A percentile compares a stretch with the other conserved stretches of the same genome.
Conservation (phyloP, 768 basidiomycete genomes). For the Tricholoma furcatifolium region DNA sequence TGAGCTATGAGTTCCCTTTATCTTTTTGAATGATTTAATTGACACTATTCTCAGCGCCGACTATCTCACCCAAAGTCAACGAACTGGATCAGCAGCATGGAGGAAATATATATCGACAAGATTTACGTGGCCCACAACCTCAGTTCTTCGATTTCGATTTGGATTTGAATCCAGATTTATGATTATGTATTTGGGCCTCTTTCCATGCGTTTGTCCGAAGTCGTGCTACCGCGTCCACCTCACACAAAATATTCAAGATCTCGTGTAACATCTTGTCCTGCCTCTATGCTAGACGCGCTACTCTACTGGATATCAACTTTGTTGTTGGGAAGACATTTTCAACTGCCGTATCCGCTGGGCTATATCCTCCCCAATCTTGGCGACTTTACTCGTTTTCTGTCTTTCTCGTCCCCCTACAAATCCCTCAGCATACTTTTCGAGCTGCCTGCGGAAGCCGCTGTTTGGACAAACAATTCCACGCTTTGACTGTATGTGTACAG, state of each 20-base stretch:
- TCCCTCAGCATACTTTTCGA: conserved; percentile 36
- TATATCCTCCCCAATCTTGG: conserved; percentile 20
- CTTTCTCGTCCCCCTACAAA: conserved; percentile 19
- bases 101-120: conserved; percentile 70
- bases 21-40: conserved; percentile 9
- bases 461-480: conserved; percentile 68
- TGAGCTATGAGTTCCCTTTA: conserved; percentile 31
- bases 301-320: background rate
- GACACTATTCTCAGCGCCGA: conserved; percentile 45
- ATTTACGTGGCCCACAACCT: conserved; percentile 57
- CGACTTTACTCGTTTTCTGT: conserved; percentile 7
- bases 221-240: too few species aligned
- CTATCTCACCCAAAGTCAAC: conserved; percentile 55
- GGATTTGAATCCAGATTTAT: conserved; percentile 83
- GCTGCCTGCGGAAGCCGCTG: conserved; percentile 62
- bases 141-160: conserved; percentile 78
- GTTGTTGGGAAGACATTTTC: conserved; percentile 8
- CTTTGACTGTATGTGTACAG: conserved; percentile 52
- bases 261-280: too few species aligned
- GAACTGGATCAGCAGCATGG: conserved; percentile 50
- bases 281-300: background rate
- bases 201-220: background rate
- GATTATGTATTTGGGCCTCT: background rate
- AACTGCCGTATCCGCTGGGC: conserved; percentile 30
- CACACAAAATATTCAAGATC: too few species aligned